Conservation (phyloP, 495 filamentous ascomycete genomes). For the Podospora fimiseda region DNA sequence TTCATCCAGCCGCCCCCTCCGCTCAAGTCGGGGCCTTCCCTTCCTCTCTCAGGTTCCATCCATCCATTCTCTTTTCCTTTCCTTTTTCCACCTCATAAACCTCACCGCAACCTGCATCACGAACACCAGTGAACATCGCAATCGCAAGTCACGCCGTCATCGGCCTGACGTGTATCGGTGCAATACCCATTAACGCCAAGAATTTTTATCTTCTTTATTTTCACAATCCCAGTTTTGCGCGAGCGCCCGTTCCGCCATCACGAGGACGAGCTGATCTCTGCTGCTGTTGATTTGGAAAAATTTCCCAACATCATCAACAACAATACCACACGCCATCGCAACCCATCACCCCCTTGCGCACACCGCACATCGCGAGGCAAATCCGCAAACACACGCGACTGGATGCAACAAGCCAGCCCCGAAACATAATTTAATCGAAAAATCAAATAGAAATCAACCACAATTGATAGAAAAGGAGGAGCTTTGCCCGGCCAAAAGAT, state of each 20-base stretch:
- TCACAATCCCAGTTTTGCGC: conserved; percentile 3
- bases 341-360: too few relatives aligned
- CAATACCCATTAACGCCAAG: conserved; percentile 10
- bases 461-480: not conserved
- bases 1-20: conserved; percentile 14
- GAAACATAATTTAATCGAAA: too few relatives aligned
- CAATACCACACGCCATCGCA: not conserved
- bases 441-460: not conserved
- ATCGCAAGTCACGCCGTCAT: not conserved
- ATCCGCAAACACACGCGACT: too few relatives aligned
- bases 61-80: conserved; percentile 10
- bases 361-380: too few relatives aligned
- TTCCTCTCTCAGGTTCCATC: not conserved
- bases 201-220: not conserved
- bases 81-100: conserved; percentile 5
- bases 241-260: conserved; percentile 1
- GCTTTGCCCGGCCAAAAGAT: conserved; percentile 26
- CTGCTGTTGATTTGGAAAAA: not conserved
- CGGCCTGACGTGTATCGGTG: conserved; percentile 7
- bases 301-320: not conserved
- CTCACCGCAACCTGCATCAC: not conserved
- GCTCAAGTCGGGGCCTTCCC: conserved; percentile 5
- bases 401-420: too few relatives aligned
- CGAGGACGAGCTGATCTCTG: not conserved
- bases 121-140: not conserved